Conservation (phyloP, 2,329 filamentous ascomycete genomes). For the Fonsecaea nubica region DNA sequence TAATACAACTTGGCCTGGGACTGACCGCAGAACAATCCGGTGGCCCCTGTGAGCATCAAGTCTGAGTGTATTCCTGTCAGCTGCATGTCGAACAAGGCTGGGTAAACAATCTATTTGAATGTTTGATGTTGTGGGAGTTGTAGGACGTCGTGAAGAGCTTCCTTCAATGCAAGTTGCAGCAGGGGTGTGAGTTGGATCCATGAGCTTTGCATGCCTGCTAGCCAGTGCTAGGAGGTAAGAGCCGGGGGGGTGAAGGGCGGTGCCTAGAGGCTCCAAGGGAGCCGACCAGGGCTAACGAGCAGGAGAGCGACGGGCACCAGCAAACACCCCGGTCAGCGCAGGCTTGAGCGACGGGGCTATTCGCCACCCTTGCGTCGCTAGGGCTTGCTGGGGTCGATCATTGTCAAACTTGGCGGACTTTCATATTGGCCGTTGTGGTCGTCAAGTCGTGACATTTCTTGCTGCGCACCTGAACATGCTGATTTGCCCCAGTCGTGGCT, state of each 20-base stretch:
- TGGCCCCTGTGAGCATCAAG: neutral
- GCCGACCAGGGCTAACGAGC: neutral
- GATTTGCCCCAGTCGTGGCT: conserved; percentile 24
- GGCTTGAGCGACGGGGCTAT: neutral
- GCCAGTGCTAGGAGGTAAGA: neutral
- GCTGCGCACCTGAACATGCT: neutral
- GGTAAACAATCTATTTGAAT: neutral
- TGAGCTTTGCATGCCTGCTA: conserved; percentile 12
- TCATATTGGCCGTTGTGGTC: neutral
- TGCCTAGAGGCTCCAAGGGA: neutral
- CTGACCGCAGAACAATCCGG: neutral
- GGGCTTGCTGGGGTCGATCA: neutral
- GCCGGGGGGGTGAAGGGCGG: neutral
- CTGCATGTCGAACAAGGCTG: conserved; percentile 14
- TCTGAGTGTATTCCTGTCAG: neutral
- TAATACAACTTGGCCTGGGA: neutral
- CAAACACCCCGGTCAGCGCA: neutral
- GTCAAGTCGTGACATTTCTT: neutral
- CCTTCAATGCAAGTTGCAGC: conserved; percentile 8
- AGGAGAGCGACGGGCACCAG: neutral
- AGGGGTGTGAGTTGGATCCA: neutral
- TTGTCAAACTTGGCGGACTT: conserved; percentile 1
- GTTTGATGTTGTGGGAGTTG: neutral
- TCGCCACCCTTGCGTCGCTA: neutral
- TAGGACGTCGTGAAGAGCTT: conserved; percentile 19